Percentiles rank a stretch among this genome's conserved stretches.
Conservation (phyloP, 176 grass and related monocot species). For the Musa troglodytarum region DNA sequence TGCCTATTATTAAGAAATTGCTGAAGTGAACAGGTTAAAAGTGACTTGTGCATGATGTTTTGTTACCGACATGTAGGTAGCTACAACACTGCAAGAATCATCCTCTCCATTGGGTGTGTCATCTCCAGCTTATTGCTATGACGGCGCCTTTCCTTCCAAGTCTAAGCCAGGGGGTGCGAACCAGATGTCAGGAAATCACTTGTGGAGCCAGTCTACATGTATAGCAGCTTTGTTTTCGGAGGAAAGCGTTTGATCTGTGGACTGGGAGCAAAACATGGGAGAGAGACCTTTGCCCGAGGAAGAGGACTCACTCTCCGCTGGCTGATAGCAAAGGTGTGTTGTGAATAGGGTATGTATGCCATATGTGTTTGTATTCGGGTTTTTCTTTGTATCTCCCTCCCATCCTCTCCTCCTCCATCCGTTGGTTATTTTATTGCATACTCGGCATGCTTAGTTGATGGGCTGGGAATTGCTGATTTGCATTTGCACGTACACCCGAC, state of each 20-base stretch:
- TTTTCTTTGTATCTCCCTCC: not conserved
- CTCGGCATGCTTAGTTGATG: no score
- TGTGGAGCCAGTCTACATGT: not conserved
- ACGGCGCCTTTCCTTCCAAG: not conserved
- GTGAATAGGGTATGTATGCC: constrained; percentile 4
- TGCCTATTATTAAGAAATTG: no score
- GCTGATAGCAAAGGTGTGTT: not conserved
- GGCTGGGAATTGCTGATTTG: no score
- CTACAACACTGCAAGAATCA: not conserved
- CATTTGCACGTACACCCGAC: no score
- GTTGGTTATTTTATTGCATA: not conserved
- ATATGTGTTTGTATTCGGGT: not conserved
- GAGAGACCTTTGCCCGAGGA: no score
- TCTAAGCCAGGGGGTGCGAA: not conserved
- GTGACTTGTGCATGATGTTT: not conserved
- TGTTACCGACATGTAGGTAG: not conserved
- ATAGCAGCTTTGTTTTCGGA: not conserved
- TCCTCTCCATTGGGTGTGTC: not conserved
- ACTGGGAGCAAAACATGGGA: not conserved
- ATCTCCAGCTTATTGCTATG: constrained; percentile 1
- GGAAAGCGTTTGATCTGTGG: not conserved
- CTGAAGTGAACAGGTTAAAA: no score
- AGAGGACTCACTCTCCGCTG: no score
- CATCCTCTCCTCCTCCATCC: not conserved
- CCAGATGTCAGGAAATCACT: not conserved